phyloP scores from a whole-genome alignment of 2,329 filamentous ascomycete genomes.

The Ambrosiella beaveri region DNA sequence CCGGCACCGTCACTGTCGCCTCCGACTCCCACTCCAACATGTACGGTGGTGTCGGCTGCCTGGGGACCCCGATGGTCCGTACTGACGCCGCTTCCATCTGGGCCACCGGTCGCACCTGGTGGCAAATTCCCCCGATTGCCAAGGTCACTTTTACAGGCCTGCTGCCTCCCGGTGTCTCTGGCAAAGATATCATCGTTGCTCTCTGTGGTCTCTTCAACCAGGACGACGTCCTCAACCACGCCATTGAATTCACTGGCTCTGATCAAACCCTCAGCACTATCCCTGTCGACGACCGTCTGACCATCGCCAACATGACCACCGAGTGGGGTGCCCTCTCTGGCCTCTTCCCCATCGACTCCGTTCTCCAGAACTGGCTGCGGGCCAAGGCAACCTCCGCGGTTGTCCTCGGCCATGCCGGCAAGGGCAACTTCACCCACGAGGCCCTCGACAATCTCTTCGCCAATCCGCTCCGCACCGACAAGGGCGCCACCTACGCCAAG shows the following conservation, averaged over 20 bases:
- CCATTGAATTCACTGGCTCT: constrained; percentile 71
- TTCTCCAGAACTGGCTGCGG: constrained; percentile 56
- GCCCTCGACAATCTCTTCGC: constrained; percentile 54
- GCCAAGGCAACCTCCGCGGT: constrained; percentile 57
- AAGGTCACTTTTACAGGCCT: constrained; percentile 61
- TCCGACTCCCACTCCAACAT: constrained; percentile 64
- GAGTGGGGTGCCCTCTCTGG: constrained; percentile 56
- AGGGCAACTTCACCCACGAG: constrained; percentile 50
- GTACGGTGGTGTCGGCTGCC: constrained; percentile 63
- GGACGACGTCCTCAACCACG: constrained; percentile 79
- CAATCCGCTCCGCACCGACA: constrained; percentile 52
- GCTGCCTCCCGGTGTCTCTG: constrained; percentile 64
- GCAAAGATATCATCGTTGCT: constrained; percentile 87
- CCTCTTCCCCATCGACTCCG: constrained; percentile 59
- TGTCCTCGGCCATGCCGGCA: constrained; percentile 33
- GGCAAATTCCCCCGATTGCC: constrained; percentile 70
- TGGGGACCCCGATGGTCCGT: constrained; percentile 68
- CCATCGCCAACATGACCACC: constrained; percentile 65
- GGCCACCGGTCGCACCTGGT: constrained; percentile 74
- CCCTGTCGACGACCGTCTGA: constrained; percentile 53
- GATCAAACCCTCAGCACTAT: constrained; percentile 60
- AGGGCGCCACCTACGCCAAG: constrained; percentile 68
- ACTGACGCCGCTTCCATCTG: constrained; percentile 79
- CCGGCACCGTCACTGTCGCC: constrained; percentile 66
- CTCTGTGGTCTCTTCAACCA: constrained; percentile 74